Base-by-base conservation (phyloP, 768 basidiomycete genomes). In the Lactifluus pinguis region DNA sequence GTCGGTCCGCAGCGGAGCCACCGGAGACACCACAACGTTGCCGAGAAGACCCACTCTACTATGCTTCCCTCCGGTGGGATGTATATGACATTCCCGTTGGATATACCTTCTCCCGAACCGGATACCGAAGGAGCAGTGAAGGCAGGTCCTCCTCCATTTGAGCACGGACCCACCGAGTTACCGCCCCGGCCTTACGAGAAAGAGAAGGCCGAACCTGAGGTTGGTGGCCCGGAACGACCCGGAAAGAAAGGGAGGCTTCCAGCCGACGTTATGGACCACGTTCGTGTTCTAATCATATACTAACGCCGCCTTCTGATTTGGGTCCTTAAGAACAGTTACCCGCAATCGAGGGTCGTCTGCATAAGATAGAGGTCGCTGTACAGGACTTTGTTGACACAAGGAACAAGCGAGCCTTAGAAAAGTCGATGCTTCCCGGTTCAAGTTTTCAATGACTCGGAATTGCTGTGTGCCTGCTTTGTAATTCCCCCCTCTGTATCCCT, bases 21-120 rank as follows among this genome's bases (percentile, higher is more conserved):
- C 29, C 47, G 63, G 39, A 48, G 63, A 38, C 60, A 62, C 19
- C 61, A 64, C 55, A 64, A 64, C 8, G 50, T 64, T 3, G 63
- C 60, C 15, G 63, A 64, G 53, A 62, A 62, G 51, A 62, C 63
- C 29, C 63, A 64, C 15, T 62, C 63, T n/a, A 64, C 60, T n/a
- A 47, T 64, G 6, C 55, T 64, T 21, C 60, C 60, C n/a, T 64
- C 63, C 47, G 63, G 63, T 56, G 60, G 63, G 25, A 63, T 64
- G 63, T 63, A 49, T 34, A 64, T 64, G 60, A 64, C 63, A 0
- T 64, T 64, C 48, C 63, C 63, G 50, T 25, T 64, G 39, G 60
- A 62, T 11, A 64, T 62, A n/a, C 51, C 57, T 25, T 62, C 61
- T 60, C 60, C 63, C 38, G 60, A 53, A 15, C 60, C 63, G 55